Evolutionary conservation across 441 rosid species (phyloP), one percentile per base, ranked within the genome.

Genomic region (Rhodomyrtus psidioides): DNA sequence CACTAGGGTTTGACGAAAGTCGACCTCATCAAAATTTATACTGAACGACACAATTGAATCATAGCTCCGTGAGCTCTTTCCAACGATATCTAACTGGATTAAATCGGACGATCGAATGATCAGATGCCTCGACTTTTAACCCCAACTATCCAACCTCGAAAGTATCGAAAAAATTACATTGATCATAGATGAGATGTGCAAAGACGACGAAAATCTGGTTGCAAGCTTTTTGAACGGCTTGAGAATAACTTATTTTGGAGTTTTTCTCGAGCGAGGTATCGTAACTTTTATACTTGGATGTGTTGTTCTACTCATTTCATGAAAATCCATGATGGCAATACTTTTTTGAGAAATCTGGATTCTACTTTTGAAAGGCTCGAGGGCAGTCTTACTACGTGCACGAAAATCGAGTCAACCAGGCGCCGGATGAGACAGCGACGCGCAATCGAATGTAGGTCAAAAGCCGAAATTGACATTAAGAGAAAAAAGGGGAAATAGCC

Each of bases 351-450:
- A 16, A 14, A 27, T 14, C 14, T 1, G 9, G 4, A 28, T 2
- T 59, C 21, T 27, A 59, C 5, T 27, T 1, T 14, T 1, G 1
- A 0, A 0, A 27, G 27, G 5, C 16, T 17, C 39, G 19, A 62
- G 24, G 1, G 5, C 1, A 2, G 30, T 27, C 1, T 7, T 60
- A 15, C 6, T 28, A 3, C 9, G 1, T 5, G 0, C 0, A 1
- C 3, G 6, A 62, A 62, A 7, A 30, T 30, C 24, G 2, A 62
- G 42, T 62, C 7, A 9, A 62, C 30, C 1, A 2, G 1, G 8
- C 4, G 12, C 19, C 3, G 9, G 4, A 30, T 8, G 6, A 62
- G 44, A 30, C 3, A 28, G 12, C 10, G 1, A 62, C 6, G 0
- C 17, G 6, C 54, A 15, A 15, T 53, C 6, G 5, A 5, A 53